Conservation (phyloP, 768 basidiomycete species). For the Lactarius sp. region DNA sequence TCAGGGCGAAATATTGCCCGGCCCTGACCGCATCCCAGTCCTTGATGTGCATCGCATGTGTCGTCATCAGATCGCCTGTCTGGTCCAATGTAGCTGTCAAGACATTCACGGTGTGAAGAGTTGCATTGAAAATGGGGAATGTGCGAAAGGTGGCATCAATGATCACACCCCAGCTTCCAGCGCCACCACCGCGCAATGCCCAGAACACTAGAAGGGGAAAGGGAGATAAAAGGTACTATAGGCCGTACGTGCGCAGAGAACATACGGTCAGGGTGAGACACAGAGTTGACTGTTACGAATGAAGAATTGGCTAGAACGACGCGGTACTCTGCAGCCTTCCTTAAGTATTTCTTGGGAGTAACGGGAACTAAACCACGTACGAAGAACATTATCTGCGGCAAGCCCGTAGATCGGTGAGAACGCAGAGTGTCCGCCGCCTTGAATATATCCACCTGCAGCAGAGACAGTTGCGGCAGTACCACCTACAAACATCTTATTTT, state of each 20-base stretch:
- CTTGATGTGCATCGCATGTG: constrained; percentile 21
- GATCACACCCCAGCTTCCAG: constrained; percentile 38
- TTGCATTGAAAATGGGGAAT: constrained; percentile 34
- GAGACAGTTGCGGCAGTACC: constrained; percentile 26
- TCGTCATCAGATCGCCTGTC: constrained; percentile 35
- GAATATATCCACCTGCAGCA: constrained; percentile 27
- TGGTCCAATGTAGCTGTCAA: constrained; percentile 35
- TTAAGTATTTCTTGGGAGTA: not conserved
- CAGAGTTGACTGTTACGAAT: constrained; percentile 1
- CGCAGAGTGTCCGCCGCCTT: constrained; percentile 29
- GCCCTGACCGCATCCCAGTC: constrained; percentile 8
- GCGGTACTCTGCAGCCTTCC: not conserved
- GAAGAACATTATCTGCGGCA: constrained; percentile 28
- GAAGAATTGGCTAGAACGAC: constrained; percentile 16
- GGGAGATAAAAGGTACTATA: not conserved
- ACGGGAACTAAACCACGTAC: constrained; percentile 8
- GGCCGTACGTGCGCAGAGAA: not conserved
- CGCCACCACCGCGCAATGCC: constrained; percentile 25
- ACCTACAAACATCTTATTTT: not conserved
- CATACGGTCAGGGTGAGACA: constrained; percentile 16
- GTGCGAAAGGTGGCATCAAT: constrained; percentile 36
- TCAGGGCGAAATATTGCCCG: constrained; percentile 32
- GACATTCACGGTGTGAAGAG: constrained; percentile 29
- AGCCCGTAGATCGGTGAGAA: constrained; percentile 27
- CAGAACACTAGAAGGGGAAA: constrained; percentile 24